A percentile compares a stretch with the other conserved stretches of the same genome.
Conservation (phyloP, 345 rosid genomes). For the Kernera saxatilis region DNA sequence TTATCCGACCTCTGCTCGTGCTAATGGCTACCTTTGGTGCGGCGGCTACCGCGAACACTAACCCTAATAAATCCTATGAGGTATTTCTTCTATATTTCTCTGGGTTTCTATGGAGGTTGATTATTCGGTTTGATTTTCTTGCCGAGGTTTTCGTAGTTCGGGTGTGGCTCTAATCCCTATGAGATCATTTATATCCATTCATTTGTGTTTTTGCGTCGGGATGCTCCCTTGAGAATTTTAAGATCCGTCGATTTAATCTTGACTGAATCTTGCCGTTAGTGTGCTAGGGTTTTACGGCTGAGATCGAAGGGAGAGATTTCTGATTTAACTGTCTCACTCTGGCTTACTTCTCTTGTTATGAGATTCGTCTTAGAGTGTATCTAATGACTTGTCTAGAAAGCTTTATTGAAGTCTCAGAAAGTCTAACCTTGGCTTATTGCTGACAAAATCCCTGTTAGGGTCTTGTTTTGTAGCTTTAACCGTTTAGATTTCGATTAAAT, state of each 20-base stretch:
- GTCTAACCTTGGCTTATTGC: neutral
- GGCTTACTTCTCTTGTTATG: neutral
- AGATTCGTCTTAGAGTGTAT: neutral
- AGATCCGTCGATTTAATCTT: neutral
- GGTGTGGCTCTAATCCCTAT: neutral
- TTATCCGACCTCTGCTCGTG: neutral
- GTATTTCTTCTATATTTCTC: constrained; percentile 21
- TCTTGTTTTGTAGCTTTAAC: neutral
- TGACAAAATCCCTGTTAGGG: neutral
- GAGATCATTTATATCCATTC: neutral
- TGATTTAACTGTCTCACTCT: neutral
- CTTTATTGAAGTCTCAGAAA: neutral
- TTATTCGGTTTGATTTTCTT: neutral
- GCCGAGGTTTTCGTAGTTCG: neutral
- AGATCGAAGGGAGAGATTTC: neutral
- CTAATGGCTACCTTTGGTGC: constrained; percentile 61
- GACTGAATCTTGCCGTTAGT: neutral
- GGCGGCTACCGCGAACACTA: constrained; percentile 38
- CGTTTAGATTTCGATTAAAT: neutral
- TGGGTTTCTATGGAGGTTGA: neutral
- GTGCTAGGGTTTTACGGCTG: constrained; percentile 6
- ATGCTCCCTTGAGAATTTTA: neutral
- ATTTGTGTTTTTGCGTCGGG: neutral
- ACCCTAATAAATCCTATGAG: constrained; percentile 86
- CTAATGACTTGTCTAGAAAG: neutral